Base-by-base conservation (phyloP, 306 rosid genomes). In the Prunus mira region DNA sequence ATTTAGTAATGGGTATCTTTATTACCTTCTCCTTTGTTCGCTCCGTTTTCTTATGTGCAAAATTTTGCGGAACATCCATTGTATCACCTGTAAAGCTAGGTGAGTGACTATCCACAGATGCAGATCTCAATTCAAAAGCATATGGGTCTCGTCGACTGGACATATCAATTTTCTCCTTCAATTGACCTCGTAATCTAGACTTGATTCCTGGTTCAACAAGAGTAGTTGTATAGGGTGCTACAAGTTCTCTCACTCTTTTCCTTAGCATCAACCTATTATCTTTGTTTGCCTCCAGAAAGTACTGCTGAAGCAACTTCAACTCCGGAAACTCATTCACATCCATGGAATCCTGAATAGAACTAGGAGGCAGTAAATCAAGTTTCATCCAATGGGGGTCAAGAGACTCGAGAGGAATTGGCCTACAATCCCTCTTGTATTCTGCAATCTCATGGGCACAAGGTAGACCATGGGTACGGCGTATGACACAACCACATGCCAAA, bases 381-480 rank as follows among this genome's bases (percentile, higher is more conserved):
- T 71, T 71, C 20, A 4, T 20, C 75, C 75, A 71, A 71, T 71
- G 75, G 75, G 65, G 65, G 13, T 71, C 75, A 32, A 71, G 32
- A 34, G 65, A 71, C 20, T 71, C 65, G 9, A 54, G 65, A 1
- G 65, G 75, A 54, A 71, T 55, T 71, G 75, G 32, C 46, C 8
- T 32, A 54, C 75, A 34, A 38, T 71, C 75, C 50, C 65, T 55
- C 51, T 30, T 54, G 45, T 54, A 71, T 12, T 71, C n/a, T 12
- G 63, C 51, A 54, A 71, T 54, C 61, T 71, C 22, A 14, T 71
- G 75, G 75, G 75, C 75, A 54, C 75, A 71, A 71, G 65, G 75
- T 32, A 71, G 57, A 32, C 75, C 75, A 34, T 71, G 65, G 22
- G 75, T 71, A 9, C 65, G 14, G 25, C 65, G 51, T 71, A 71